Conservation (phyloP, 768 basidiomycete species). For the Hygrophorus russula region DNA sequence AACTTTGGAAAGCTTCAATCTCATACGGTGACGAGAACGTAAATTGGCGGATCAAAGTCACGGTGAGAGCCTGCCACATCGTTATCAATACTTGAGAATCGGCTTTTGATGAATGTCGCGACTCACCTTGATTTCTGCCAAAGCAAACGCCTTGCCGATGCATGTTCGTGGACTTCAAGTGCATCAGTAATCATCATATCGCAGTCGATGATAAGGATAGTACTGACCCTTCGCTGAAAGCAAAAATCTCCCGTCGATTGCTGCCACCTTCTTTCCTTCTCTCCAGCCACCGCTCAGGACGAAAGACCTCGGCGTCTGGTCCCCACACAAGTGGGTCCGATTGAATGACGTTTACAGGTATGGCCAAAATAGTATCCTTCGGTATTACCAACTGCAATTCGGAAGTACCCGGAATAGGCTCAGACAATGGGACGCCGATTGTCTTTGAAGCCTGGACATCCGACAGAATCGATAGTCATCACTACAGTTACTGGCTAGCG, state of each 20-base stretch:
- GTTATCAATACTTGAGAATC: constrained; percentile 1
- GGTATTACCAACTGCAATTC: constrained; percentile 37
- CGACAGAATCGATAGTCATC: constrained; percentile 3
- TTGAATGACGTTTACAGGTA: constrained; percentile 50
- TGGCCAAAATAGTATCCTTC: constrained; percentile 41
- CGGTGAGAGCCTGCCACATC: constrained; percentile 23
- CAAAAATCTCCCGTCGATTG: constrained; percentile 34
- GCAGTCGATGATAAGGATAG: background rate
- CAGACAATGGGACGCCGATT: constrained; percentile 41
- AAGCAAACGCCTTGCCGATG: constrained; percentile 47
- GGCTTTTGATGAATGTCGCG: background rate
- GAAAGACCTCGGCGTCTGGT: constrained; percentile 41
- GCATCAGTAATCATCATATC: constrained; percentile 8
- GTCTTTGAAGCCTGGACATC: constrained; percentile 38
- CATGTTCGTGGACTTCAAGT: constrained; percentile 43
- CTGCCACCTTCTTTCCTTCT: constrained; percentile 18
- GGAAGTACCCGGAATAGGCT: constrained; percentile 34
- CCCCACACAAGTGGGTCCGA: constrained; percentile 48
- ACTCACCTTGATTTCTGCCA: constrained; percentile 48
- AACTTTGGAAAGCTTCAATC: constrained; percentile 56
- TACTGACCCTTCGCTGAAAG: constrained; percentile 48
- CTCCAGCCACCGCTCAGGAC: constrained; percentile 54
- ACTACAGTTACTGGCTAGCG: background rate
- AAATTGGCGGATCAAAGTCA: constrained; percentile 43
- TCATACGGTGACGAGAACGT: constrained; percentile 37